phyloP scores from a whole-genome alignment of 345 rosid genomes.

The Citropsis articulata region DNA sequence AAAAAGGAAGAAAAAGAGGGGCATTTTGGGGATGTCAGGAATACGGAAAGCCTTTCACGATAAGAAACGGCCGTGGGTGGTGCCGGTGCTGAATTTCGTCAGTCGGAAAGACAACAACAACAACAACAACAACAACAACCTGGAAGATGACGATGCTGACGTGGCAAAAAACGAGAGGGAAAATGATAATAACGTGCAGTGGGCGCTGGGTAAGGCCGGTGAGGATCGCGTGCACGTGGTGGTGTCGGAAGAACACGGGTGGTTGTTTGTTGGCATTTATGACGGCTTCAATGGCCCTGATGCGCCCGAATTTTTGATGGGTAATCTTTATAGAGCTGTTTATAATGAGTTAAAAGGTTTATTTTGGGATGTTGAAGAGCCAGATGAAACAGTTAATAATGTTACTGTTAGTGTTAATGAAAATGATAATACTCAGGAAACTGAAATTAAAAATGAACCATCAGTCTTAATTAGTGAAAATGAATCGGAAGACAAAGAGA shows the following conservation, averaged over 20 bases:
- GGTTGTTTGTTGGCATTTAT: constrained; percentile 94
- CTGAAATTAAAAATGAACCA: constrained; percentile 24
- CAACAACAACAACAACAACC: not conserved
- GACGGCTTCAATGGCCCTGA: constrained; percentile 99
- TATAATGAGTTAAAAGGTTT: constrained; percentile 79
- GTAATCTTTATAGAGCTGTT: constrained; percentile 90
- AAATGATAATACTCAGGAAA: not conserved
- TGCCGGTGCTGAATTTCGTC: constrained; percentile 83
- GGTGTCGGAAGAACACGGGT: constrained; percentile 95
- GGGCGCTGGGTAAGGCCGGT: constrained; percentile 98
- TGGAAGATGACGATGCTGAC: constrained; percentile 7
- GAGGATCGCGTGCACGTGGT: constrained; percentile 98
- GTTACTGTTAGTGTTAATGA: not conserved
- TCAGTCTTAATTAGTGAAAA: constrained; percentile 17
- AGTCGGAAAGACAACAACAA: constrained; percentile 50
- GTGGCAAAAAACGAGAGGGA: constrained; percentile 28
- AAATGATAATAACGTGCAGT: constrained; percentile 60
- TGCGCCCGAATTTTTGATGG: constrained; percentile 97
- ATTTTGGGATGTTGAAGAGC: constrained; percentile 81
- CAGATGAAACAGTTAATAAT: constrained; percentile 9
- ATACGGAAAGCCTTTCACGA: constrained; percentile 60
- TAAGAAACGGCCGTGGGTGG: constrained; percentile 92
- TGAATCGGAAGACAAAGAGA: constrained; percentile 27
- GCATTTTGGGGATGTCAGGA: constrained; percentile 57
- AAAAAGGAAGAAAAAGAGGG: constrained; percentile 59